A percentile compares a stretch with the other conserved stretches of the same genome.
Conservation (phyloP, 2,329 filamentous ascomycete genomes). For the Arthrinium puccinioides region DNA sequence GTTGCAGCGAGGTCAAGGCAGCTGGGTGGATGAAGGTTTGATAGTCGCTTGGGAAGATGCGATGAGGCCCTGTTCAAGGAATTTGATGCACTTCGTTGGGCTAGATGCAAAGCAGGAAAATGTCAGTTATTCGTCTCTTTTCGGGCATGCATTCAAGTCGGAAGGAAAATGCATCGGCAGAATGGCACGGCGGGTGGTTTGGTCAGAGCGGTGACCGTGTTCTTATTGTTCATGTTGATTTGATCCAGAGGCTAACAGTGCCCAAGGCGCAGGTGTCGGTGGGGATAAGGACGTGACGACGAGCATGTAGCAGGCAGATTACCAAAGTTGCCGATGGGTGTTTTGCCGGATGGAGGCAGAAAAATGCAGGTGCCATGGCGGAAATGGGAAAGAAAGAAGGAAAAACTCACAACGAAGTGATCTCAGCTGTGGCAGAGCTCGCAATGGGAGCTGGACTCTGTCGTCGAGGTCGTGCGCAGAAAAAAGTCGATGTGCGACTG, state of each 20-base stretch:
- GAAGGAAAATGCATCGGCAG: neutral
- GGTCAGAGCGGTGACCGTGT: too few species aligned
- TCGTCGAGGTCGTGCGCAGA: neutral
- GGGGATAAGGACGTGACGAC: conserved; percentile 4
- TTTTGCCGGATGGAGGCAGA: neutral
- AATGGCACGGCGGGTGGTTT: neutral
- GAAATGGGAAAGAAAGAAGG: conserved; percentile 11
- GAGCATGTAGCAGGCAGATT: neutral
- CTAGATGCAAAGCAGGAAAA: neutral
- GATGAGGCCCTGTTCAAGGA: conserved; percentile 7
- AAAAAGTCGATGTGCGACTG: neutral
- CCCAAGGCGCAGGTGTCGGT: conserved; percentile 1
- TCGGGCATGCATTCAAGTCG: neutral
- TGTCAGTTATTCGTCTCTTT: conserved; percentile 1
- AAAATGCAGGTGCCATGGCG: conserved; percentile 6
- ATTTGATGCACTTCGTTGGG: conserved; percentile 9
- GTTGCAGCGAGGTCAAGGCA: conserved; percentile 14
- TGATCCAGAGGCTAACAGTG: too few species aligned
- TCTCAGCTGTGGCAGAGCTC: conserved; percentile 26
- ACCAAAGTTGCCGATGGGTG: conserved; percentile 1
- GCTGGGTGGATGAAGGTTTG: conserved; percentile 6
- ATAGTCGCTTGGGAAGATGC: conserved; percentile 4
- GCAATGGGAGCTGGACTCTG: conserved; percentile 10
- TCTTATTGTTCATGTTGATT: neutral
- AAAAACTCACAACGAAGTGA: conserved; percentile 31